These are phyloP conservation scores for Colletotrichum spinosum DNA, from an alignment of 2,329 filamentous ascomycete species.

Conservation along the genomic window DNA sequence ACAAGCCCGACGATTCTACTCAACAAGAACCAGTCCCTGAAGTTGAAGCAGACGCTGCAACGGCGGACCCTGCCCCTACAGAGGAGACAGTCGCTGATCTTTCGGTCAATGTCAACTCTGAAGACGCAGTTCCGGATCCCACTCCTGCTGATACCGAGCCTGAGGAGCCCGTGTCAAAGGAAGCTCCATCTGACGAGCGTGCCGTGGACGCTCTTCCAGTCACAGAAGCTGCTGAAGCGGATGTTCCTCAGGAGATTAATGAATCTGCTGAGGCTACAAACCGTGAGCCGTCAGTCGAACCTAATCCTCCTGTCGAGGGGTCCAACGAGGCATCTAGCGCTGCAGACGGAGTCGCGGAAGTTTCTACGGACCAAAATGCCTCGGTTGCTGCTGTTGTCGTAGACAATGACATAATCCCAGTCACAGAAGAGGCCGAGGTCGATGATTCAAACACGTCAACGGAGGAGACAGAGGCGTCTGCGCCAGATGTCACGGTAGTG, in stretches of 20 bases:
- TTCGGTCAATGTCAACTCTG: too few species aligned
- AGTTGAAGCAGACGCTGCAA: neutral
- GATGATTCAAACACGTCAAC: neutral
- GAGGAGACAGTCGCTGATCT: neutral
- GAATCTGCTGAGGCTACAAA: neutral
- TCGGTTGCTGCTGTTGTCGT: neutral
- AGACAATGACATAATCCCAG: neutral
- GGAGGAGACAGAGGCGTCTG: neutral
- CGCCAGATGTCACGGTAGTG: neutral
- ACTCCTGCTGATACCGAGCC: neutral
- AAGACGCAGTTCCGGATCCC: too few species aligned
- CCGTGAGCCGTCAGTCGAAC: neutral
- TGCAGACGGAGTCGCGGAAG: too few species aligned
- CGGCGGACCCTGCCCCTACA: neutral
- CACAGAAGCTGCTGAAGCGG: conserved; percentile 1
- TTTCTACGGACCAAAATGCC: conserved; percentile 1
- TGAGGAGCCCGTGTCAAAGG: neutral
- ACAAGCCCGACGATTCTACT: neutral
- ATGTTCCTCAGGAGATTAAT: neutral
- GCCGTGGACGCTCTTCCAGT: neutral
- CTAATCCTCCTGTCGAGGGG: neutral
- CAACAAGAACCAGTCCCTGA: neutral
- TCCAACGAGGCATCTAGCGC: too few species aligned
- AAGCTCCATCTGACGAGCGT: neutral
- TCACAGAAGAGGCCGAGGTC: neutral